Percentiles rank a stretch among this genome's conserved stretches.
Conservation (phyloP, 495 filamentous ascomycete genomes). For the Penicillium samsonianum region DNA sequence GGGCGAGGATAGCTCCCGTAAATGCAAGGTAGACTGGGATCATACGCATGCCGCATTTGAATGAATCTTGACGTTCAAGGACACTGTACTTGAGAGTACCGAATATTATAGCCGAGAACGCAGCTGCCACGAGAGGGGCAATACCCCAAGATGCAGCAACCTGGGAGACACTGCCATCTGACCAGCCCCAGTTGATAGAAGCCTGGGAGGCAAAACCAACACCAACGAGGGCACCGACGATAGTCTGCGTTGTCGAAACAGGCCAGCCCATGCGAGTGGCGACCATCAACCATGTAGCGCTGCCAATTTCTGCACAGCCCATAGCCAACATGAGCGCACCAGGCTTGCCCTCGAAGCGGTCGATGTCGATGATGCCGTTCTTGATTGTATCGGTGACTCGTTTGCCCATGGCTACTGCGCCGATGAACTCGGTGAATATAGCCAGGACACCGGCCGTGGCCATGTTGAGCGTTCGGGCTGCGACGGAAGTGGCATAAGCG, state of each 20-base stretch:
- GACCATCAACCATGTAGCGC: constrained; percentile 58
- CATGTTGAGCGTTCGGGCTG: constrained; percentile 41
- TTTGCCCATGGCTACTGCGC: constrained; percentile 63
- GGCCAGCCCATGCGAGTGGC: constrained; percentile 58
- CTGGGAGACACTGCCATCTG: constrained; percentile 52
- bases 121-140: constrained; percentile 59
- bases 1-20: constrained; percentile 60
- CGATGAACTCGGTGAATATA: constrained; percentile 52
- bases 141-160: constrained; percentile 64
- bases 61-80: constrained; percentile 57
- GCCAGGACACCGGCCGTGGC: constrained; percentile 40
- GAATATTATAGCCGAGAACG: constrained; percentile 64
- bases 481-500: constrained; percentile 44
- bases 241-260: constrained; percentile 66
- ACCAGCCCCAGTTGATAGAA: constrained; percentile 59
- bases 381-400: constrained; percentile 69
- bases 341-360: constrained; percentile 53
- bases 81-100: constrained; percentile 63
- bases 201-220: constrained; percentile 62
- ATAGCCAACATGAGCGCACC: constrained; percentile 62
- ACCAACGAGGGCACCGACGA: constrained; percentile 62
- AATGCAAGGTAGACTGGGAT: constrained; percentile 64
- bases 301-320: constrained; percentile 60
- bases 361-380: constrained; percentile 59
- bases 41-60: constrained; percentile 56